Conservation (phyloP, 306 rosid genomes). For the Abrus precatorius region DNA sequence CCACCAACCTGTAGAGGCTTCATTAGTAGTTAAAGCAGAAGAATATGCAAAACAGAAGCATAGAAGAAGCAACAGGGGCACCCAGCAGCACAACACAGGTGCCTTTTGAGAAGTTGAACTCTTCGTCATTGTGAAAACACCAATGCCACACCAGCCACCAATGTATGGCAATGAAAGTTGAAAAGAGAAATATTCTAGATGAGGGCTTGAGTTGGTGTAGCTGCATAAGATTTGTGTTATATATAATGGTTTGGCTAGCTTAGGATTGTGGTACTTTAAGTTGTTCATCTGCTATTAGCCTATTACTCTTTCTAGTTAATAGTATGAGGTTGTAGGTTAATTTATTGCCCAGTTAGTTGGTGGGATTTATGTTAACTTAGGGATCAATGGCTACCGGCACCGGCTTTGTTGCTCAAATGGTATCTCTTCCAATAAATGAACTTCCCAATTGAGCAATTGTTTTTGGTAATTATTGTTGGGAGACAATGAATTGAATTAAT, state of each 20-base stretch:
- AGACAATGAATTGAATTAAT: not conserved
- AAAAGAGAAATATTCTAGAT: not conserved
- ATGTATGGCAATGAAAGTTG: not conserved
- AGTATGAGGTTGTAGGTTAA: not conserved
- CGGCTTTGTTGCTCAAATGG: not conserved
- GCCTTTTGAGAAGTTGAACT: not conserved
- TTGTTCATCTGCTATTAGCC: not conserved
- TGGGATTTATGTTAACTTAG: not conserved
- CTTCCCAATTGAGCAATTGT: not conserved
- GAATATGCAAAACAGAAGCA: not conserved
- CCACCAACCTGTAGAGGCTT: not conserved
- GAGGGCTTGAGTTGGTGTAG: not conserved
- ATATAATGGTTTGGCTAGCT: not conserved
- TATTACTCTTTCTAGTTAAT: not conserved
- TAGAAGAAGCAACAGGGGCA: not conserved
- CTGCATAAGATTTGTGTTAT: constrained; percentile 1
- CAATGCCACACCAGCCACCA: not conserved
- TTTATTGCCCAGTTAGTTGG: not conserved
- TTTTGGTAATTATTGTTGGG: not conserved
- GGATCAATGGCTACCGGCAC: not conserved
- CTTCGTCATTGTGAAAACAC: not conserved
- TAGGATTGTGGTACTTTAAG: not conserved
- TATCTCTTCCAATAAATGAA: not conserved
- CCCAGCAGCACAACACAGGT: not conserved
- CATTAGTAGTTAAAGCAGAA: not conserved